Conservation (phyloP, 2,329 filamentous ascomycete species). For the Colletotrichum camelliae region DNA sequence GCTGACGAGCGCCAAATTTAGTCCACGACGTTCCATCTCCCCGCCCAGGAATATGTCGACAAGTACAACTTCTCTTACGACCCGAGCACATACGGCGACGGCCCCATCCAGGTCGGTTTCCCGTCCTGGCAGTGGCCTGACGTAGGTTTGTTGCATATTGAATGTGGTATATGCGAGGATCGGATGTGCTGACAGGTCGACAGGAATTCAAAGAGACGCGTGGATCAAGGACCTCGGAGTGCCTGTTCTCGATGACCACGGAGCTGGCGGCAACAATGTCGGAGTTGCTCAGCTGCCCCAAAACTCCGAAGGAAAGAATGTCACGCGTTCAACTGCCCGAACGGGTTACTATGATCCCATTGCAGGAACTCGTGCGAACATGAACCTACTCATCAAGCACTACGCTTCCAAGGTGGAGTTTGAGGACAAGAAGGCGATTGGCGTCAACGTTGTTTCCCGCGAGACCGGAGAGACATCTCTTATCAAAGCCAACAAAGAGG, state of each 20-base stretch:
- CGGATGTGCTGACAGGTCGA: fast-evolving
- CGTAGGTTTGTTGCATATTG: constrained; percentile 1
- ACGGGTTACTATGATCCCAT: constrained; percentile 37
- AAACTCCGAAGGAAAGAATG: constrained; percentile 43
- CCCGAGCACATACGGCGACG: constrained; percentile 26
- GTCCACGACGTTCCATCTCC: constrained; percentile 30
- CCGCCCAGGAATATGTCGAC: constrained; percentile 33
- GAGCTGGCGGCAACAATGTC: constrained; percentile 20
- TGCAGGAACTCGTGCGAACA: constrained; percentile 37
- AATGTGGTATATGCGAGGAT: neutral
- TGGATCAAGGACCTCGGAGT: constrained; percentile 20
- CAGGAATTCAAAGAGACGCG: constrained; percentile 10
- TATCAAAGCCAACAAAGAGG: constrained; percentile 36
- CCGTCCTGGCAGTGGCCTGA: constrained; percentile 30
- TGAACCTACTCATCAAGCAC: constrained; percentile 39
- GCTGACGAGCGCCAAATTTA: constrained; percentile 23
- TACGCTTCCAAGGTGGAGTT: constrained; percentile 31
- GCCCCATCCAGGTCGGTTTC: constrained; percentile 27
- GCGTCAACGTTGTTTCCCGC: constrained; percentile 36
- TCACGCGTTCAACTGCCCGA: constrained; percentile 38
- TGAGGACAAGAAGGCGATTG: constrained; percentile 28
- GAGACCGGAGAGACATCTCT: neutral
- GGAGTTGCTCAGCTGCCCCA: constrained; percentile 30
- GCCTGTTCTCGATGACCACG: constrained; percentile 16
- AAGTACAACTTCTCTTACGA: constrained; percentile 26